Conservation (phyloP, 768 basidiomycete species). For the Calocybe gangraenosa region DNA sequence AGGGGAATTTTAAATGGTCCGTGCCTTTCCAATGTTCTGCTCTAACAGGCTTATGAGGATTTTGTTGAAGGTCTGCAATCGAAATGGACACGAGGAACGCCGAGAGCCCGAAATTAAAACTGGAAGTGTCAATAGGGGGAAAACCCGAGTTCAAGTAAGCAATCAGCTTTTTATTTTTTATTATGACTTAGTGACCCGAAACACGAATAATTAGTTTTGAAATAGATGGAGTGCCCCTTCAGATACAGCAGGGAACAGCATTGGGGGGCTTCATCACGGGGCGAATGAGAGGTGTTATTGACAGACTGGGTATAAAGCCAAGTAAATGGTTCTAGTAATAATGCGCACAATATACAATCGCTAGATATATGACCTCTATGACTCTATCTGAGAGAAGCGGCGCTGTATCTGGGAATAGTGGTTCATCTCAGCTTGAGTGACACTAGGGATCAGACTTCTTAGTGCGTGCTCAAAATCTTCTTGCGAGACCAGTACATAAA, state of each 20-base stretch:
- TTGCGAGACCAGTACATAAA: conserved; percentile 67
- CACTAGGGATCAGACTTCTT: conserved; percentile 67
- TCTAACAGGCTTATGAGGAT: neutral
- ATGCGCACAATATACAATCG: too few species aligned
- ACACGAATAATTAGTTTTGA: conserved; percentile 33
- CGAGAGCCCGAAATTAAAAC: conserved; percentile 43
- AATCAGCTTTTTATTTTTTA: neutral
- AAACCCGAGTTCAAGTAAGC: conserved; percentile 46
- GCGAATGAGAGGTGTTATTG: conserved; percentile 50
- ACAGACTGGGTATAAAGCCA: conserved; percentile 50
- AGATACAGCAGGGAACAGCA: conserved; percentile 35
- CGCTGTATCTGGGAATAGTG: conserved; percentile 75
- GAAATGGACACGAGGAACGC: conserved; percentile 63
- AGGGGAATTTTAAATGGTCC: conserved; percentile 67
- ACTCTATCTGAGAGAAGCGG: conserved; percentile 48
- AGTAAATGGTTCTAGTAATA: conserved; percentile 54
- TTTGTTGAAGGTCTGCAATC: conserved; percentile 51
- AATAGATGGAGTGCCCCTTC: conserved; percentile 44
- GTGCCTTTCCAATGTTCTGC: conserved; percentile 9
- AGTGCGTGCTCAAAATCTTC: conserved; percentile 79
- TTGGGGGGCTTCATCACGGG: conserved; percentile 43
- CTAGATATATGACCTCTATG: neutral
- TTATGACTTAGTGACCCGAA: neutral
- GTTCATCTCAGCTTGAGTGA: conserved; percentile 81
- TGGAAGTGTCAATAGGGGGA: conserved; percentile 64